Conservation (phyloP, 441 rosid species). For the Hura crepitans region DNA sequence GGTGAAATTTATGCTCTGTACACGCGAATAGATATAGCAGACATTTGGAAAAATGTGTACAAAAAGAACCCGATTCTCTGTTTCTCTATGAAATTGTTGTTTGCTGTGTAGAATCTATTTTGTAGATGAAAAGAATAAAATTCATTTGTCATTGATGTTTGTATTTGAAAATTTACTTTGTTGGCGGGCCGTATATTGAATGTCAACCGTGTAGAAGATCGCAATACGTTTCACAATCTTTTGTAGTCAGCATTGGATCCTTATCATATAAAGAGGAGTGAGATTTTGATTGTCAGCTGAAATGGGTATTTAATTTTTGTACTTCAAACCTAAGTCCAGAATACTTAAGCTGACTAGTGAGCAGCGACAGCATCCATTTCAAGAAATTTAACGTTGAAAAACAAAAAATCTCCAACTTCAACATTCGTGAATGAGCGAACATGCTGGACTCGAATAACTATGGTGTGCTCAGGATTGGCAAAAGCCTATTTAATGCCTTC, state of each 20-base stretch:
- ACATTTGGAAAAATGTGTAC: background rate
- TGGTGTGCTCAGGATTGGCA: background rate
- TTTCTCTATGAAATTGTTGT: background rate
- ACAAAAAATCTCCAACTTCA: too few species aligned
- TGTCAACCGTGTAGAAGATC: too few species aligned
- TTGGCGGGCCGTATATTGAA: too few species aligned
- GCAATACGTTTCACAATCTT: too few species aligned
- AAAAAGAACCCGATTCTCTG: background rate
- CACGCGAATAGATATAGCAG: slow-evolving; percentile 6
- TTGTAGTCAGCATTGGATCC: too few species aligned
- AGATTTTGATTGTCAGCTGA: too few species aligned
- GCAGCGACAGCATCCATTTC: background rate
- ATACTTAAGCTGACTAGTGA: too few species aligned
- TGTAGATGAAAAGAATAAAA: background rate
- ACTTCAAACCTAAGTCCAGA: too few species aligned
- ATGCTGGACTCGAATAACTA: background rate
- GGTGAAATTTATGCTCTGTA: background rate
- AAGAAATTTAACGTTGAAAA: background rate
- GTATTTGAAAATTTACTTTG: background rate
- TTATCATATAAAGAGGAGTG: too few species aligned
- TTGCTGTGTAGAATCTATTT: background rate
- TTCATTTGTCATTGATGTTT: too few species aligned
- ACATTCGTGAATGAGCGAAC: too few species aligned
- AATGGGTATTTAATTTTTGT: too few species aligned
- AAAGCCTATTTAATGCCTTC: background rate